Evolutionary conservation across 805 yeast genomes (phyloP), one percentile per base, ranked within the genome.

Genomic region (Komagataella ulmi): DNA sequence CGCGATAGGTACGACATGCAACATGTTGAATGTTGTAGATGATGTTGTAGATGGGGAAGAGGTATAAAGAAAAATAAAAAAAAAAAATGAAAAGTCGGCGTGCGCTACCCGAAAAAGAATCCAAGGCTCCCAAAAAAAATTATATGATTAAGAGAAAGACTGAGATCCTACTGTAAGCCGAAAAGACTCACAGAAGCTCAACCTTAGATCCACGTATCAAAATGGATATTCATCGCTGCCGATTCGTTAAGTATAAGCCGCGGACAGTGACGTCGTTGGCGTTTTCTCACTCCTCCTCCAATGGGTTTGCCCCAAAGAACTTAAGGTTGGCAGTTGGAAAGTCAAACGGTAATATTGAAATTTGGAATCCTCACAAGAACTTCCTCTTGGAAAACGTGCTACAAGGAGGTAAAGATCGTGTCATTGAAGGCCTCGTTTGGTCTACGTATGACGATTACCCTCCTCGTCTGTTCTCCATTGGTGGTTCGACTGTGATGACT

Each of bases 371-470:
- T 45, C 74, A 81, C 59, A 73, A 75, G 55, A 76, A 78, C 59
- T 90, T 97, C 97, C 69, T 79, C 51, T 88, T 87, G 56, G 97
- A 93, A 61, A 64, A 67, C 18, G 70, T 79, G 0, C 72, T 91
- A 47, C 79, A 77, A 52, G 97, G 98, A 10, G 88, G 95, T 2
- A 74, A 75, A 53, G 95, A 85, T 24, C 76, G 95, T 54, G 81
- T 96, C 6, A 77, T 93, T 51, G 99, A 93, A 69, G 97, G 95
- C 0, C 66, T 93, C 7, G 83, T 83, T 18, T 93, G 98, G 98
- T 64, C 83, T 2, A 63, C 70, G 17, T 63, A 68, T 7, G 74
- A 72, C 3, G 73, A 71, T n/a, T 47, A 50, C 30, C 61, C 70
- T 3, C 76, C 85, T 21, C 76, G 98, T 56, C 73, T 93, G 49